Evolutionary conservation across 2,329 filamentous ascomycete species (phyloP), one percentile per base, ranked within the genome.

Genomic region (Sclerotinia subarctica): DNA sequence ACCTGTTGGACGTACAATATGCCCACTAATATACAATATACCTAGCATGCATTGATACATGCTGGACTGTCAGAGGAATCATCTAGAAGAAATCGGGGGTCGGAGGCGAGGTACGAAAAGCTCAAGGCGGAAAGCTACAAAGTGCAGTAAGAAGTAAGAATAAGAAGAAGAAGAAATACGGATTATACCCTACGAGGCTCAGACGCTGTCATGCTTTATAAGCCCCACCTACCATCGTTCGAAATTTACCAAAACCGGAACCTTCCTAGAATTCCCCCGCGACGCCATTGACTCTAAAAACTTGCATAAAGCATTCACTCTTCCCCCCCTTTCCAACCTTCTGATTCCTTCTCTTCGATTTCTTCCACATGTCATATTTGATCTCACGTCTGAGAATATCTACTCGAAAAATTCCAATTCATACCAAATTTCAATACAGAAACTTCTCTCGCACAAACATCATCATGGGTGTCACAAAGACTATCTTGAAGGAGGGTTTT

Each of bases 401-500:
- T 59, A 19, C 49, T 44, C n/a, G 64, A 44, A 62, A 35, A 66
- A 57, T 64, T 62, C 54, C 58, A 56, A 68, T 59, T 54, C 32
- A 62, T 44, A 29, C 66, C 3, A 59, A 51, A 63, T 24, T n/a
- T 49, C 67, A 70, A 68, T 62, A 60, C 24, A 54, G 74, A 59
- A 70, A 54, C 60, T 77, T 78, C 64, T 71, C 76, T 32, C 51
- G 49, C 51, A 77, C 76, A 65, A 49, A 73, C 70, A 73, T 72
- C 72, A 77, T 51, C 72, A 93, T 93, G 90, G 89, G 85, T 79
- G 91, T 97, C 76, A 85, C 82, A 69, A 96, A 93, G 84, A 85
- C 83, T 62, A 80, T 86, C 71, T 78, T 89, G 74, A 77, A 80
- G 47, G 79, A 85, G 71, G 94, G 94, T 76, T 84, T 85, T 76